Conservation (phyloP, 371 early-diverging fungal genomes). For the Mucor indicus region DNA sequence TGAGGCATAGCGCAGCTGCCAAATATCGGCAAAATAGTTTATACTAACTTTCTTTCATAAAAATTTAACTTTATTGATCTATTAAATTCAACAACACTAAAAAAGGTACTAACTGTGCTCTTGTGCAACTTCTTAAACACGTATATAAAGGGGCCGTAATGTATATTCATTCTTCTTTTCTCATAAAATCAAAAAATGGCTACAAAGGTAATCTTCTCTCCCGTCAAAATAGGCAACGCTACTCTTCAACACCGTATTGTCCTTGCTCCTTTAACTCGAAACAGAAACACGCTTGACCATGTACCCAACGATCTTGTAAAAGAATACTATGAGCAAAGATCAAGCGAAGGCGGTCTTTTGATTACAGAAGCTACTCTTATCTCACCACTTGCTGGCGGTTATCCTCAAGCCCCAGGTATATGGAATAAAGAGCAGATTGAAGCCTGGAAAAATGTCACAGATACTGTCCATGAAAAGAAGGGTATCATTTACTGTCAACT, state of each 20-base stretch:
- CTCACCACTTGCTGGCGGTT: conserved; percentile 25
- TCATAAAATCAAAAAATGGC: too few species aligned
- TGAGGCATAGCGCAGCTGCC: too few species aligned
- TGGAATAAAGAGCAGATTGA: conserved; percentile 37
- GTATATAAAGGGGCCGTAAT: too few species aligned
- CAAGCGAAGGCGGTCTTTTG: conserved; percentile 40
- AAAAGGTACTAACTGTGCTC: too few species aligned
- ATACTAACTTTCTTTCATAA: too few species aligned
- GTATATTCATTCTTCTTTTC: too few species aligned
- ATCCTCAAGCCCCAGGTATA: conserved; percentile 32
- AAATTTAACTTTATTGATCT: too few species aligned
- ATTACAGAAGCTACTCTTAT: conserved; percentile 49
- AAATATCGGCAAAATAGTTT: too few species aligned
- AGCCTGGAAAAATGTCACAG: conserved; percentile 49
- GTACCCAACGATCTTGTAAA: conserved; percentile 37
- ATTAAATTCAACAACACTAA: too few species aligned
- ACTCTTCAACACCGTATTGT: conserved; percentile 51
- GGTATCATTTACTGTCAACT: conserved; percentile 50
- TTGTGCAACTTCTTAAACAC: too few species aligned
- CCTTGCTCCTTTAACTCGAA: conserved; percentile 52
- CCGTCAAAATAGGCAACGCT: conserved; percentile 12
- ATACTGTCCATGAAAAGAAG: conserved; percentile 49
- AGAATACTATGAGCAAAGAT: conserved; percentile 52
- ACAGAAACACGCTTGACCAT: conserved; percentile 2
- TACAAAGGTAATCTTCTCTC: conserved; percentile 1